Percentiles rank a stretch among this genome's conserved stretches.
Evolutionary conservation across 2,329 filamentous ascomycete genomes (phyloP).

Genomic region (Didymella pinodella): DNA sequence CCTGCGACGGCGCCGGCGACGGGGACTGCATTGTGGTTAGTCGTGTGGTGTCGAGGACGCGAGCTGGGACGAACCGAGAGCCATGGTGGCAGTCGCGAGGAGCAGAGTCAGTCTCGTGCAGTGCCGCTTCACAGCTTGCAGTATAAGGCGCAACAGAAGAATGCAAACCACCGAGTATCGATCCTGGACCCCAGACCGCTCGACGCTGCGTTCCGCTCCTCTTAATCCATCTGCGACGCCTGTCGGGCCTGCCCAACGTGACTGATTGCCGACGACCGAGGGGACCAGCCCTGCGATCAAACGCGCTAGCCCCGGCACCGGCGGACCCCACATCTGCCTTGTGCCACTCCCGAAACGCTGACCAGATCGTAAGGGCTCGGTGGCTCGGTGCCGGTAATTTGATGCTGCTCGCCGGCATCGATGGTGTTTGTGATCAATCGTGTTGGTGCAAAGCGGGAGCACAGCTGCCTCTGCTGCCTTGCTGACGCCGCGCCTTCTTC

Average conservation of each 20-base stretch:
- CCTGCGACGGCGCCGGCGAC: slow-evolving; percentile 48
- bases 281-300: slow-evolving; percentile 19
- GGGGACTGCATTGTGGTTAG: slow-evolving; percentile 33
- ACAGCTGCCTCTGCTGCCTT: neutral
- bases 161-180: no score
- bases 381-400: neutral
- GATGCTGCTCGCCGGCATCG: neutral
- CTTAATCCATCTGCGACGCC: slow-evolving; percentile 26
- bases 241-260: slow-evolving; percentile 33
- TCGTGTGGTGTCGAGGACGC: neutral
- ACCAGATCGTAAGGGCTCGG: neutral
- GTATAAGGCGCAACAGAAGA: neutral
- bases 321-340: slow-evolving; percentile 30
- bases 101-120: no score
- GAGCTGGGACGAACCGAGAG: slow-evolving; percentile 15
- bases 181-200: neutral
- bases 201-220: slow-evolving; percentile 1
- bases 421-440: neutral
- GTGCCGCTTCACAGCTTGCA: no score
- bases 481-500: neutral
- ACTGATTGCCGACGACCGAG: slow-evolving; percentile 40
- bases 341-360: slow-evolving; percentile 10
- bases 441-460: neutral
- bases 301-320: slow-evolving; percentile 4
- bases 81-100: slow-evolving; percentile 5